Conservation (phyloP, 208 protist species). For the Acanthamoeba culbertsoni region DNA sequence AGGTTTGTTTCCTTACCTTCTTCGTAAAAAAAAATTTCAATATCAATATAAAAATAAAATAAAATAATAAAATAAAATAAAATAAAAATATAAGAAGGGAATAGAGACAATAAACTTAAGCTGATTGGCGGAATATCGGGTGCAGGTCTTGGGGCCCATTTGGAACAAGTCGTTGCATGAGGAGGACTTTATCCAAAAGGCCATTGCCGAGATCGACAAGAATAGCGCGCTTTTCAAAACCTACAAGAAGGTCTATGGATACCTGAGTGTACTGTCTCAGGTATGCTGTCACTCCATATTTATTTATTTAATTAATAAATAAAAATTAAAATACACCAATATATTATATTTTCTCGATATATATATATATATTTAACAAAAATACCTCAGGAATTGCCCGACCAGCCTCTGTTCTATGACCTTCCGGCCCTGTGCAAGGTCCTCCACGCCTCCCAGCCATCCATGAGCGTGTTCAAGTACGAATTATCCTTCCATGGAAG, state of each 20-base stretch:
- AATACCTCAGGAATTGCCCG: slow-evolving; percentile 77
- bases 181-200: slow-evolving; percentile 13
- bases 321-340: no score
- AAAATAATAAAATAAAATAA: neutral
- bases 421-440: slow-evolving; percentile 59
- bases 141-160: slow-evolving; percentile 44
- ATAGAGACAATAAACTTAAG: no score
- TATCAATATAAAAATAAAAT: slow-evolving; percentile 17
- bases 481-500: neutral
- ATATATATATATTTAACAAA: neutral
- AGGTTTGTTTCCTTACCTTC: slow-evolving; percentile 9
- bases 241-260: slow-evolving; percentile 48
- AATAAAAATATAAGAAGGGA: neutral
- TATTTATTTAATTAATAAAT: neutral
- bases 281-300: neutral
- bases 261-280: slow-evolving; percentile 28
- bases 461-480: slow-evolving; percentile 46
- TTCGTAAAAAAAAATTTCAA: neutral
- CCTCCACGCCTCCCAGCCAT: slow-evolving; percentile 60
- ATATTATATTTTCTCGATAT: no score
- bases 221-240: slow-evolving; percentile 1
- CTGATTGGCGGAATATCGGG: no score
- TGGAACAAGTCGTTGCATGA: slow-evolving; percentile 28
- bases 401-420: slow-evolving; percentile 76
- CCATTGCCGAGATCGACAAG: neutral